A percentile compares a stretch with the other conserved stretches of the same genome.
phyloP scores from a whole-genome alignment of 257 asterid species.

The Solanum corneliomulleri region DNA sequence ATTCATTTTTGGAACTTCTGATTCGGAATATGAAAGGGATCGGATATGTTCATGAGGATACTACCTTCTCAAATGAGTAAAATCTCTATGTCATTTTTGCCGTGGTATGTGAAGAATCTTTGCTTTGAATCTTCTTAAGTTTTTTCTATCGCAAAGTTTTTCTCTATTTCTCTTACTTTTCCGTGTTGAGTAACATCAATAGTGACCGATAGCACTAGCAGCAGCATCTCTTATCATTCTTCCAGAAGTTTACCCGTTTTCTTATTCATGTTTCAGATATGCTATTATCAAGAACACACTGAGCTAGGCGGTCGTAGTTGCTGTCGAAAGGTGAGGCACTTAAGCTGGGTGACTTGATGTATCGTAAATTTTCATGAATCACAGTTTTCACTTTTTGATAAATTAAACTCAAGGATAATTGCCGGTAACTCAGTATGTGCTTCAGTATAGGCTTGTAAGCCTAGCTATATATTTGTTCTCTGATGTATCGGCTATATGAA shows the following conservation, averaged over 20 bases:
- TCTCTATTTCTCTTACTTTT: not conserved
- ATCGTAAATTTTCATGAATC: not conserved
- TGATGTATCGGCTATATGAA: not conserved
- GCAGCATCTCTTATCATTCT: not conserved
- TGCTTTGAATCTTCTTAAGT: not conserved
- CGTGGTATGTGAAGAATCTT: not conserved
- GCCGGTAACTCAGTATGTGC: not conserved
- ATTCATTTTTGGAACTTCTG: conserved; percentile 10
- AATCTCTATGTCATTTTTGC: not conserved
- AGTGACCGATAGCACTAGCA: not conserved
- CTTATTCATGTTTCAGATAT: not conserved
- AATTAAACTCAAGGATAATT: not conserved
- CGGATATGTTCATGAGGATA: not conserved
- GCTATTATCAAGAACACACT: not conserved
- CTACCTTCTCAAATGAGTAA: not conserved
- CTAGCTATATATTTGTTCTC: not conserved
- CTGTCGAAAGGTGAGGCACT: not conserved
- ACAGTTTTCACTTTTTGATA: not conserved
- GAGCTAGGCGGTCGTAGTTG: not conserved
- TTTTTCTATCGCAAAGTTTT: not conserved
- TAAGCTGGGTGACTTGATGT: not conserved
- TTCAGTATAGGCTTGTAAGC: not conserved
- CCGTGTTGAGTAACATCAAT: not conserved
- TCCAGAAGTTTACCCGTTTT: not conserved
- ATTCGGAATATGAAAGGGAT: conserved; percentile 16